These are phyloP conservation scores for Colletotrichum chlorophyti DNA, from an alignment of 2,329 filamentous ascomycete species.

Conservation along the genomic window DNA sequence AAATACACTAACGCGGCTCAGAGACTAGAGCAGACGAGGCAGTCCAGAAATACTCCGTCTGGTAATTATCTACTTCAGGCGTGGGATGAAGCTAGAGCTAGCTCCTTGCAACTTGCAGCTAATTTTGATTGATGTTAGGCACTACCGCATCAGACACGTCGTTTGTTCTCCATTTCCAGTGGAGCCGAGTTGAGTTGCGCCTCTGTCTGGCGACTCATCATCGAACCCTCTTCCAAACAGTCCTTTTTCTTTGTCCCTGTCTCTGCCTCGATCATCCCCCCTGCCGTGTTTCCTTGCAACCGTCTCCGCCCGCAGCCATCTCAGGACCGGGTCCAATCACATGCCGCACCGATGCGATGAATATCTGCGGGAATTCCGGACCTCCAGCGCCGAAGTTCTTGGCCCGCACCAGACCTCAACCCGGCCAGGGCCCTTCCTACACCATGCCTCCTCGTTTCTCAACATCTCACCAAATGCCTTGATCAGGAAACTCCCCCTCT, in stretches of 20 bases:
- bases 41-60: constrained; percentile 17
- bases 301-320: constrained; percentile 7
- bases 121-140: constrained; percentile 19
- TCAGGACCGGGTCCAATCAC: neutral
- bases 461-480: neutral
- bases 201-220: too few species aligned
- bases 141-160: constrained; percentile 7
- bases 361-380: neutral
- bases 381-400: constrained; percentile 10
- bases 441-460: neutral
- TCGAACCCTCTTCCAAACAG: too few species aligned
- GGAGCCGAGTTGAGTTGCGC: constrained; percentile 1
- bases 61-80: constrained; percentile 20
- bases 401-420: neutral
- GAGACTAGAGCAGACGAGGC: neutral
- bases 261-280: neutral
- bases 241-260: neutral
- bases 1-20: too few species aligned
- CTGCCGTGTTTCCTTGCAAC: neutral
- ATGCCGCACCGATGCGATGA: neutral
- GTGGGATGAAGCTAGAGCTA: constrained; percentile 26
- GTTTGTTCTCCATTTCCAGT: too few species aligned
- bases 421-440: neutral
- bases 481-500: too few species aligned
- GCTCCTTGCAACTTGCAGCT: constrained; percentile 15